Conservation (phyloP, 305 asterid species). For the Fraxinus sp. region DNA sequence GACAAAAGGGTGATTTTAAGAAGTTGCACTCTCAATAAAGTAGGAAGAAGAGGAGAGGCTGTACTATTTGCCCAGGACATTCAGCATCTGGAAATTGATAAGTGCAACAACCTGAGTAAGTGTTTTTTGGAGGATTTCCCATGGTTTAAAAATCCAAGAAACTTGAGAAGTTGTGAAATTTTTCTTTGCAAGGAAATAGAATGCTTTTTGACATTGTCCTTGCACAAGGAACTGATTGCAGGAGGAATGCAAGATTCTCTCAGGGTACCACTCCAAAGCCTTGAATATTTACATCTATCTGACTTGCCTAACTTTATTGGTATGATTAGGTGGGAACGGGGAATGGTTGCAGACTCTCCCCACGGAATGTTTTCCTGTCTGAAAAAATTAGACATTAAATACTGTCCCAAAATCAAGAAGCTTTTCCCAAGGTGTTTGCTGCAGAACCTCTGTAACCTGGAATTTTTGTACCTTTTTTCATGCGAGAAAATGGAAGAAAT, state of each 20-base stretch:
- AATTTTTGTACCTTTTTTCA: background rate
- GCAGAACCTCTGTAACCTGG: background rate
- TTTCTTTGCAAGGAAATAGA: background rate
- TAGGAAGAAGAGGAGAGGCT: background rate
- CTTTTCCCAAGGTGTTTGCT: background rate
- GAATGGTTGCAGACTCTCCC: background rate
- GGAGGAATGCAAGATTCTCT: background rate
- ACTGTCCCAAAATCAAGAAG: background rate
- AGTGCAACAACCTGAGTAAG: background rate
- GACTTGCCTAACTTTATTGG: conserved; percentile 13
- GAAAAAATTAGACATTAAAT: background rate
- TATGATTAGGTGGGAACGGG: background rate
- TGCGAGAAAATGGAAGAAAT: background rate
- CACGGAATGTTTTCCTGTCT: background rate
- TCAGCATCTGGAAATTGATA: background rate
- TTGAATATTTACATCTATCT: background rate
- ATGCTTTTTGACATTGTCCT: background rate
- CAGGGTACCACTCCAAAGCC: background rate
- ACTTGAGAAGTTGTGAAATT: background rate
- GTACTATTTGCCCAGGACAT: conserved; percentile 6
- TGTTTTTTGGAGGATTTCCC: background rate
- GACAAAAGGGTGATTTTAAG: background rate
- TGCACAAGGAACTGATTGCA: background rate
- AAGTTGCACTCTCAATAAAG: background rate
- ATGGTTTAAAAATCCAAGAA: background rate